Percentiles rank a stretch among this genome's conserved stretches.
Evolutionary conservation across 805 yeast species (phyloP).

Genomic region (Candida ovalis): DNA sequence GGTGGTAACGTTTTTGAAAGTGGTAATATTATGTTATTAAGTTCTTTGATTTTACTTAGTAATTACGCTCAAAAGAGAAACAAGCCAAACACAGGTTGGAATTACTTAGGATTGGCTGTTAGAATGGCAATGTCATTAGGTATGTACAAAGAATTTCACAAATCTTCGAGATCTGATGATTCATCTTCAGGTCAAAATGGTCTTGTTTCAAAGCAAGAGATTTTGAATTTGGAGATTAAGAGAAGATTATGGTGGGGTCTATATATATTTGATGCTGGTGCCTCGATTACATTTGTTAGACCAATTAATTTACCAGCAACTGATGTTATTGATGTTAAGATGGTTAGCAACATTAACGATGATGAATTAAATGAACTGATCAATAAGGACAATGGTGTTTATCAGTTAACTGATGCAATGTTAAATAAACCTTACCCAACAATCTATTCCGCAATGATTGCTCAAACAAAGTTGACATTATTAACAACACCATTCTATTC

Average conservation of each 20-base stretch:
- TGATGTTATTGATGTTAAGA: conserved; percentile 44
- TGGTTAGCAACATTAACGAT: conserved; percentile 51
- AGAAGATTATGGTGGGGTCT: conserved; percentile 69
- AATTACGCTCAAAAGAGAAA: conserved; percentile 62
- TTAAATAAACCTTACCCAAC: conserved; percentile 42
- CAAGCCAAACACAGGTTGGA: conserved; percentile 68
- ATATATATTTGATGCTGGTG: conserved; percentile 59
- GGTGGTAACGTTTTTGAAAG: conserved; percentile 49
- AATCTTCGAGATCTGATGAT: conserved; percentile 21
- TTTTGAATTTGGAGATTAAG: conserved; percentile 49
- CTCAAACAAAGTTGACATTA: conserved; percentile 48
- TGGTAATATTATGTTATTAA: conserved; percentile 53
- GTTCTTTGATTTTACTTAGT: conserved; percentile 50
- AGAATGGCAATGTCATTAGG: conserved; percentile 68
- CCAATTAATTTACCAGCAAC: conserved; percentile 51
- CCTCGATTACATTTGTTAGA: conserved; percentile 62
- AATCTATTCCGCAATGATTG: conserved; percentile 53
- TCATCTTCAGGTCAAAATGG: conserved; percentile 5
- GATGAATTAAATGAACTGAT: conserved; percentile 30
- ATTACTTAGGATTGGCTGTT: conserved; percentile 58
- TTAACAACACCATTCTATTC: conserved; percentile 47
- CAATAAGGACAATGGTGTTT: conserved; percentile 16
- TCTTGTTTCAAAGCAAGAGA: conserved; percentile 28
- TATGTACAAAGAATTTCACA: conserved; percentile 47
- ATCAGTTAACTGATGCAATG: conserved; percentile 15